These are phyloP conservation scores for Vanrija sp. DNA, from an alignment of 1,284 basidiomycete genomes.

Conservation along the genomic window DNA sequence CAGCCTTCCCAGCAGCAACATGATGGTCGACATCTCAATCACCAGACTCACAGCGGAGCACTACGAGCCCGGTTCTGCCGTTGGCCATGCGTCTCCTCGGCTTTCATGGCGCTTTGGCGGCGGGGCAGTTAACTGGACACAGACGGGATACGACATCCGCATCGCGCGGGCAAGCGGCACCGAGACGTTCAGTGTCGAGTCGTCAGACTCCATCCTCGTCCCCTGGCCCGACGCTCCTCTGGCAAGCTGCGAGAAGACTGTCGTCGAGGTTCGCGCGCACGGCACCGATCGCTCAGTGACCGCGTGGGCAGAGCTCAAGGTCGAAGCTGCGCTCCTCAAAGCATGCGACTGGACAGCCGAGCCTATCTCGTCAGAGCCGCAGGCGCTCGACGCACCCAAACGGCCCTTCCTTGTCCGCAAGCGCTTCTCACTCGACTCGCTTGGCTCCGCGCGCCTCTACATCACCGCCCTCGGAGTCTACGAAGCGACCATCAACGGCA, in stretches of 20 bases:
- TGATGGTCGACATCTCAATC: conserved; percentile 1
- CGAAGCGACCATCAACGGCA: conserved; percentile 34
- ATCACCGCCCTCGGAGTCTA: conserved; percentile 42
- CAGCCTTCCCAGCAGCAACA: neutral
- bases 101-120: conserved; percentile 34
- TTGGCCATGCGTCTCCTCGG: conserved; percentile 22
- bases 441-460: conserved; percentile 24
- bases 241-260: conserved; percentile 18
- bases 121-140: conserved; percentile 25
- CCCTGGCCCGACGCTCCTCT: conserved; percentile 33
- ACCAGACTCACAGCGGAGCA: conserved; percentile 20
- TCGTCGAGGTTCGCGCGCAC: conserved; percentile 18
- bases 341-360: conserved; percentile 26
- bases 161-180: conserved; percentile 9
- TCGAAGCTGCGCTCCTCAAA: conserved; percentile 28
- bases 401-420: conserved; percentile 24
- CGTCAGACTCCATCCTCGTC: conserved; percentile 22
- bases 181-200: conserved; percentile 16
- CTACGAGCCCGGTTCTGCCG: conserved; percentile 23
- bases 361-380: conserved; percentile 9
- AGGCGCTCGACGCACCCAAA: conserved; percentile 21
- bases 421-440: conserved; percentile 11
- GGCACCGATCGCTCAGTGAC: conserved; percentile 19
- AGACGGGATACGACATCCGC: conserved; percentile 29
- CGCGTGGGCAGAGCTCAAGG: neutral